These are phyloP conservation scores for Penicillium nucicola DNA, from an alignment of 495 filamentous ascomycete species.

Conservation along the genomic window DNA sequence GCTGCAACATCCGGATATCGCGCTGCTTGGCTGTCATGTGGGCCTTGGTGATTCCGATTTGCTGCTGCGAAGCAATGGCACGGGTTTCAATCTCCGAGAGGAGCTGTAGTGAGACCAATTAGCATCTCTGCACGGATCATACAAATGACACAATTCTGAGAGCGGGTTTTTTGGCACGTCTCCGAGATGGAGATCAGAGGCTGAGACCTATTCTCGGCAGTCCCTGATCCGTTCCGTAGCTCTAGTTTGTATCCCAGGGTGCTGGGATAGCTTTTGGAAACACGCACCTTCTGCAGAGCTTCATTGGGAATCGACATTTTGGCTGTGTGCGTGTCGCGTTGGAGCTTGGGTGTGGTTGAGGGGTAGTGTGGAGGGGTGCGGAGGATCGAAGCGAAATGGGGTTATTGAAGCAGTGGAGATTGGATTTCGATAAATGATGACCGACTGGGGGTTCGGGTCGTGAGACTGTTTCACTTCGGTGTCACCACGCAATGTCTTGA, in stretches of 20 bases:
- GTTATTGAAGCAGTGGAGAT: background rate
- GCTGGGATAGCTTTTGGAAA: too few species aligned
- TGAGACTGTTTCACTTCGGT: background rate
- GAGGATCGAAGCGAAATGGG: constrained; percentile 1
- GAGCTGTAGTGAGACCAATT: constrained; percentile 53
- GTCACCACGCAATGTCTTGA: constrained; percentile 1
- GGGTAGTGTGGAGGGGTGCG: constrained; percentile 8
- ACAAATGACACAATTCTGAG: background rate
- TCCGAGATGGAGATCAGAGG: background rate
- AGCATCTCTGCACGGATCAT: constrained; percentile 1
- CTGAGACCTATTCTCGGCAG: background rate
- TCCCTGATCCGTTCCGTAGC: too few species aligned
- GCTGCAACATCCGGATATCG: constrained; percentile 82
- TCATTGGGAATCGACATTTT: constrained; percentile 95
- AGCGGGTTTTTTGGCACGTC: too few species aligned
- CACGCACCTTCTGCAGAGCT: constrained; percentile 82
- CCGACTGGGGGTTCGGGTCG: background rate
- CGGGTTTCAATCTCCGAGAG: constrained; percentile 92
- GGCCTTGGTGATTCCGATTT: constrained; percentile 81
- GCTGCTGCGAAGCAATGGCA: constrained; percentile 82
- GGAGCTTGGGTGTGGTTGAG: constrained; percentile 7
- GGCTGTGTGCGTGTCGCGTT: constrained; percentile 7
- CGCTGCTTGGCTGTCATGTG: constrained; percentile 85
- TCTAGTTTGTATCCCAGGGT: too few species aligned
- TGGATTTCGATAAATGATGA: background rate